These are phyloP conservation scores for Aspergillus ostianus DNA, from an alignment of 495 filamentous ascomycete species.

Conservation along the genomic window DNA sequence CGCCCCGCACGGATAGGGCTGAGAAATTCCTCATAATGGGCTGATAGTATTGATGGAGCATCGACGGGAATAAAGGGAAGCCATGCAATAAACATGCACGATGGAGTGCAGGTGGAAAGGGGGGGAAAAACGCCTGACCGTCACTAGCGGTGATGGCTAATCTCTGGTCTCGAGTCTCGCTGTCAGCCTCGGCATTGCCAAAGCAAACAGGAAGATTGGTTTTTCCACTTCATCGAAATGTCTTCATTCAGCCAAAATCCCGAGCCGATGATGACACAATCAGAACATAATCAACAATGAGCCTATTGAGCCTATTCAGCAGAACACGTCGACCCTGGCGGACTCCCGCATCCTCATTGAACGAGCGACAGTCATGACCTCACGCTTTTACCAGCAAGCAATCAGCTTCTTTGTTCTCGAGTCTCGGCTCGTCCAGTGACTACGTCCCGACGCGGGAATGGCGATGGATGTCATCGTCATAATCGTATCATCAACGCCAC, in stretches of 20 bases:
- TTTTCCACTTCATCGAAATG: not conserved
- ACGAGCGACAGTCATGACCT: not conserved
- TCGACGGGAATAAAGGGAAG: not conserved
- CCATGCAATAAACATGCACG: not conserved
- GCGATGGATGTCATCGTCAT: conserved; percentile 31
- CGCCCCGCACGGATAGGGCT: conserved; percentile 19
- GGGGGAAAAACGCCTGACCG: not conserved
- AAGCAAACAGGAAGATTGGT: not conserved
- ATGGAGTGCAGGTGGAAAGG: not conserved
- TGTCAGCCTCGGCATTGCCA: not conserved
- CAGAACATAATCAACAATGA: not conserved
- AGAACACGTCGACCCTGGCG: not conserved
- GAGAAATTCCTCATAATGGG: not conserved
- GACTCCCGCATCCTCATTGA: not conserved
- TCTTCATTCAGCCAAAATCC: not conserved
- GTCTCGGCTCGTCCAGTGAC: not conserved
- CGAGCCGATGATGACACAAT: not conserved
- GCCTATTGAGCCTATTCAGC: not conserved
- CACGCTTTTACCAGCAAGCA: not conserved
- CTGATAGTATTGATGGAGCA: not conserved
- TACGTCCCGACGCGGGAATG: conserved; percentile 2
- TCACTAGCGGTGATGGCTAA: too few relatives aligned
- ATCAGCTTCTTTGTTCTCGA: conserved; percentile 4
- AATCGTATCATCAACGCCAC: conserved; percentile 19
- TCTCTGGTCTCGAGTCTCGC: too few relatives aligned